Base-by-base conservation (phyloP, 176 grass and related monocot species). In the Metroxylon sagu region DNA sequence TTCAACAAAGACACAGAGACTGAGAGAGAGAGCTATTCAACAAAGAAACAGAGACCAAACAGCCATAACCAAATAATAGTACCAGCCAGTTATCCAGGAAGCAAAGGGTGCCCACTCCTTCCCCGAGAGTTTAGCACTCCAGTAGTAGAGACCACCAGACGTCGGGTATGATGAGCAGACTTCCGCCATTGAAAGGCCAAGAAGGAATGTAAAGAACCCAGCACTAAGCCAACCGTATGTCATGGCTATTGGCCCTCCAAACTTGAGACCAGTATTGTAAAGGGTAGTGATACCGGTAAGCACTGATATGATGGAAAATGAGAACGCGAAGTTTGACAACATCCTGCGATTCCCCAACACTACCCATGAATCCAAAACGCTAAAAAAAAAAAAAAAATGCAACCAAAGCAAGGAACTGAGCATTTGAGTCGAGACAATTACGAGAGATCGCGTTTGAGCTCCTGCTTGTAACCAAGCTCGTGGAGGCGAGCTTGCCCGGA, bases 111-210 rank as follows among this genome's bases (percentile, higher is more conserved):
- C 87, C 92, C 87, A 91, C 0, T 72, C 50, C 2, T 69, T 49
- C 60, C 87, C 92, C 49, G 92, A 83, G 30, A 97, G 92, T 39
- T 79, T 74, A 4, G 92, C 81, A 67, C 92, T 97, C 84, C 85
- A 97, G 80, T 85, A 97, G 81, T 96, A 96, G 54, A 96, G 79
- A 0, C 91, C 91, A 6, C 86, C 91, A 5, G 91, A 96, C 19
- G 91, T 97, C 0, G 92, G 92, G 79, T 77, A 97, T n/a, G 92
- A 84, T 17, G 92, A 97, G 74, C 92, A 97, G 26, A 97, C 82
- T 84, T 97, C 92, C 51, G 80, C 92, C 92, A 97, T 97, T 61
- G 87, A 85, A 12, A 82, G 53, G 0, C 87, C 92, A 1, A 97
- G 83, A 2, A 70, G 19, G 80, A 97, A 82, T 57, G 83, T 91